These are phyloP conservation scores for Aschersonia sp. DNA, from an alignment of 2,329 filamentous ascomycete genomes.

Conservation along the genomic window DNA sequence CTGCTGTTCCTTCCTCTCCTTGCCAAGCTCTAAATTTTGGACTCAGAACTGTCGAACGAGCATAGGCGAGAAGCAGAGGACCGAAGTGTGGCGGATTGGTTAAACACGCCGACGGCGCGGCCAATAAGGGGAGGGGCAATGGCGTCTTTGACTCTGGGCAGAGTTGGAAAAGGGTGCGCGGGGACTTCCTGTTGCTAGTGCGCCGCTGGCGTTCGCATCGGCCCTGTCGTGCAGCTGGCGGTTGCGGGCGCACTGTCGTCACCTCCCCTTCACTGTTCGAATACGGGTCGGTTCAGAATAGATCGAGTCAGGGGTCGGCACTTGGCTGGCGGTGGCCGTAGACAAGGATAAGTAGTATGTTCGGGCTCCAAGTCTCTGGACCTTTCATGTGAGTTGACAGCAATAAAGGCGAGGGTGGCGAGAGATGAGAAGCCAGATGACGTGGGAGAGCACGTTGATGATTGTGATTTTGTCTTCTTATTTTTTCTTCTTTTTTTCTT, in stretches of 20 bases:
- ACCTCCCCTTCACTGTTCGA: background rate
- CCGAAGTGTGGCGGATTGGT: background rate
- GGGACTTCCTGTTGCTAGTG: background rate
- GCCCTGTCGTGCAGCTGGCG: too few relatives aligned
- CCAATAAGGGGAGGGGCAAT: background rate
- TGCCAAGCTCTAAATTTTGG: background rate
- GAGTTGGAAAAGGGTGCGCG: background rate
- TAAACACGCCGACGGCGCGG: background rate
- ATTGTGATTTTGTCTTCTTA: too few relatives aligned
- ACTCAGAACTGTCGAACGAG: background rate
- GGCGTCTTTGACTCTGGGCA: background rate
- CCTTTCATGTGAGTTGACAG: too few relatives aligned
- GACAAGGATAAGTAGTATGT: background rate
- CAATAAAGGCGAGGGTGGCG: too few relatives aligned
- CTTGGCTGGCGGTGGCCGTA: background rate
- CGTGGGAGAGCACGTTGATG: too few relatives aligned
- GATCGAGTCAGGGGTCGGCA: background rate
- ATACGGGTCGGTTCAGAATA: background rate
- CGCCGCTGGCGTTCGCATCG: too few relatives aligned
- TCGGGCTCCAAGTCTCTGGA: background rate
- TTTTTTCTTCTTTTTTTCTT: too few relatives aligned
- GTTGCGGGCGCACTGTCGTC: background rate
- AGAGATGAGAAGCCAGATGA: too few relatives aligned
- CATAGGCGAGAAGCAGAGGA: background rate
- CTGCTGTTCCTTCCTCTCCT: background rate